Conservation (phyloP, 306 rosid species). For the Mimosa pudica region DNA sequence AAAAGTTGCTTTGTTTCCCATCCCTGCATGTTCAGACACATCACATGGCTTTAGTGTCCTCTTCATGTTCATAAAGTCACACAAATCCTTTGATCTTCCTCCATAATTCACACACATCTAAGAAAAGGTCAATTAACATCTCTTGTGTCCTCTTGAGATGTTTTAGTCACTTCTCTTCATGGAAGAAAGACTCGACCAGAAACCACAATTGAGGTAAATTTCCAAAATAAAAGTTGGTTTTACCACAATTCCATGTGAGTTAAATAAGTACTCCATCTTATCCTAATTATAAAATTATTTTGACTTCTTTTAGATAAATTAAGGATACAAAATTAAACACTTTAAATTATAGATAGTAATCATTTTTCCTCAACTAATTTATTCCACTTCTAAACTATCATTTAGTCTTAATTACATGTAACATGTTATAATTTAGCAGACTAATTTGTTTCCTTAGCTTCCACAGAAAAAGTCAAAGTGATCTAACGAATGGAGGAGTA, state of each 20-base stretch:
- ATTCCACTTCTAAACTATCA: too few relatives aligned
- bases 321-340: too few relatives aligned
- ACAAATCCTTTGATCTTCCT: constrained; percentile 12
- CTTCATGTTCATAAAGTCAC: constrained; percentile 45
- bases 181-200: not conserved
- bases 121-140: constrained; percentile 23
- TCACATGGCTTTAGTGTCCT: constrained; percentile 52
- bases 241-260: not conserved
- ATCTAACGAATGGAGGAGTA: too few relatives aligned
- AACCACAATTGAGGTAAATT: not conserved
- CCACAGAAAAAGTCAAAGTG: too few relatives aligned
- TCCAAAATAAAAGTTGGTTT: not conserved
- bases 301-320: too few relatives aligned
- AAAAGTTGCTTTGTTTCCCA: constrained; percentile 33
- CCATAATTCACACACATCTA: constrained; percentile 23
- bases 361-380: too few relatives aligned
- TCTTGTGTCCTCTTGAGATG: not conserved
- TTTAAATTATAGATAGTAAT: too few relatives aligned
- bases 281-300: too few relatives aligned
- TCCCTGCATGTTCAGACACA: constrained; percentile 36
- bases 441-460: too few relatives aligned
- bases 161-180: not conserved
- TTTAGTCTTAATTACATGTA: too few relatives aligned
- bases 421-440: too few relatives aligned
- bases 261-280: not conserved